Evolutionary conservation across 2,329 filamentous ascomycete genomes (phyloP).

Genomic region (Xylariaceae sp.): DNA sequence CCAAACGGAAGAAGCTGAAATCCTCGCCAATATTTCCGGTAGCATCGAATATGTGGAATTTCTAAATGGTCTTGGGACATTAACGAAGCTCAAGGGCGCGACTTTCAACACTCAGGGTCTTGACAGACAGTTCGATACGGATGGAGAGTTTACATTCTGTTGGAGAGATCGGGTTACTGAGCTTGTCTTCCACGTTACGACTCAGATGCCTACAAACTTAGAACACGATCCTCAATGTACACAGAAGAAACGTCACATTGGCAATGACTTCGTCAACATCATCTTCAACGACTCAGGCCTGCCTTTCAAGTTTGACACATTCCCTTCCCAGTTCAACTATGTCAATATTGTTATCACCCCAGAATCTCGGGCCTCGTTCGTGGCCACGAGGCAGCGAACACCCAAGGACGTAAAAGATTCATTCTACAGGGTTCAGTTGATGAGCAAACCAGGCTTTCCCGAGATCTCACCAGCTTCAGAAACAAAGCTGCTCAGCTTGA

Average conservation of each 20-base stretch:
- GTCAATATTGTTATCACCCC: slow-evolving; percentile 96
- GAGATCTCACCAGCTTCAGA: slow-evolving; percentile 87
- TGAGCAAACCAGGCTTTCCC: slow-evolving; percentile 85
- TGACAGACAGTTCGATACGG: slow-evolving; percentile 70
- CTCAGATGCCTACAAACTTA: slow-evolving; percentile 91
- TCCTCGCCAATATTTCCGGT: slow-evolving; percentile 80
- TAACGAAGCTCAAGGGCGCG: slow-evolving; percentile 75
- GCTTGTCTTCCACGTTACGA: slow-evolving; percentile 92
- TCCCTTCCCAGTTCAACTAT: slow-evolving; percentile 92
- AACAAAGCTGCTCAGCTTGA: slow-evolving; percentile 81
- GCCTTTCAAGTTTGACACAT: slow-evolving; percentile 84
- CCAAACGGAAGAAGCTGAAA: slow-evolving; percentile 77
- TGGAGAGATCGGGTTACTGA: slow-evolving; percentile 96
- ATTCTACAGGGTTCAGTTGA: slow-evolving; percentile 86
- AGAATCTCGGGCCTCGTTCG: slow-evolving; percentile 72
- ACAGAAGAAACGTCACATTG: slow-evolving; percentile 90
- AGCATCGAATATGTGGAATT: slow-evolving; percentile 87
- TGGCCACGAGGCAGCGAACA: slow-evolving; percentile 48
- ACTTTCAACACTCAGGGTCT: slow-evolving; percentile 92
- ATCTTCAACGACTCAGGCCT: slow-evolving; percentile 96
- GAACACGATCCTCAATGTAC: slow-evolving; percentile 71
- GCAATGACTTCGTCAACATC: slow-evolving; percentile 97
- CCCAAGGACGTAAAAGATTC: slow-evolving; percentile 38
- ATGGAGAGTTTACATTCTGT: slow-evolving; percentile 85
- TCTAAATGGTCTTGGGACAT: slow-evolving; percentile 73